Evolutionary conservation across 2,329 filamentous ascomycete genomes (phyloP).

Genomic region (Cytospora schulzeri): DNA sequence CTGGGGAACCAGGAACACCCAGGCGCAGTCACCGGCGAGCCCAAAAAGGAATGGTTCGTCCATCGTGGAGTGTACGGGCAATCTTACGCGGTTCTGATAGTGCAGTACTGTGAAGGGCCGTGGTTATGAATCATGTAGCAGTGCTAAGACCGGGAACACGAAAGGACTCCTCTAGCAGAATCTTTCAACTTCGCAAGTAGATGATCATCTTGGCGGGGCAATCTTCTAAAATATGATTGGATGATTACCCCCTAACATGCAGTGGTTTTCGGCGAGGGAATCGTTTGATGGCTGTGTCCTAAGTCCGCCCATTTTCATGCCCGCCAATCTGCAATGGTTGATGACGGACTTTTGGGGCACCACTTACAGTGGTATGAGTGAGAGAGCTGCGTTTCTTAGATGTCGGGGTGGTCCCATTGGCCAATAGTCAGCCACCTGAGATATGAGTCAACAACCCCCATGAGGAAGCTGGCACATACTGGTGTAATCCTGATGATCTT

Average conservation of each 20-base stretch:
- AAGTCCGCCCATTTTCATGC: conserved; percentile 8
- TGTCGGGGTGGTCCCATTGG: conserved; percentile 3
- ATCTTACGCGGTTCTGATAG: not conserved
- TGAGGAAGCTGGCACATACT: not conserved
- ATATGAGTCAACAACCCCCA: conserved; percentile 18
- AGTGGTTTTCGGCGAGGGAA: conserved; percentile 27
- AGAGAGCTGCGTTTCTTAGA: not conserved
- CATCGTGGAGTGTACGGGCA: conserved; percentile 6
- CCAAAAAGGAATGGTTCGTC: conserved; percentile 24
- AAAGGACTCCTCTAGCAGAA: conserved; percentile 9
- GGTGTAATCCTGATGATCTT: conserved; percentile 8
- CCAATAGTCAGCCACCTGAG: conserved; percentile 10
- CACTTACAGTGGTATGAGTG: conserved; percentile 5
- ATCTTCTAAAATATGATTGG: conserved; percentile 2
- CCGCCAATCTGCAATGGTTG: conserved; percentile 5
- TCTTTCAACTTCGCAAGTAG: not conserved
- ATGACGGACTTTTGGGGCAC: conserved; percentile 11
- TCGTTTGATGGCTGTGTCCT: conserved; percentile 19
- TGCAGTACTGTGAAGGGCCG: conserved; percentile 3
- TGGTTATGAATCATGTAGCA: not conserved
- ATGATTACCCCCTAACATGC: not conserved
- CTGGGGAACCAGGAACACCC: conserved; percentile 19
- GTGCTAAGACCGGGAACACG: not conserved
- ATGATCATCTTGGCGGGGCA: conserved; percentile 7
- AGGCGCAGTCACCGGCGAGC: conserved; percentile 27